Evolutionary conservation across 2,329 filamentous ascomycete species (phyloP), one percentile per base, ranked within the genome.

Genomic region (Fusarium brevicatenulatum): DNA sequence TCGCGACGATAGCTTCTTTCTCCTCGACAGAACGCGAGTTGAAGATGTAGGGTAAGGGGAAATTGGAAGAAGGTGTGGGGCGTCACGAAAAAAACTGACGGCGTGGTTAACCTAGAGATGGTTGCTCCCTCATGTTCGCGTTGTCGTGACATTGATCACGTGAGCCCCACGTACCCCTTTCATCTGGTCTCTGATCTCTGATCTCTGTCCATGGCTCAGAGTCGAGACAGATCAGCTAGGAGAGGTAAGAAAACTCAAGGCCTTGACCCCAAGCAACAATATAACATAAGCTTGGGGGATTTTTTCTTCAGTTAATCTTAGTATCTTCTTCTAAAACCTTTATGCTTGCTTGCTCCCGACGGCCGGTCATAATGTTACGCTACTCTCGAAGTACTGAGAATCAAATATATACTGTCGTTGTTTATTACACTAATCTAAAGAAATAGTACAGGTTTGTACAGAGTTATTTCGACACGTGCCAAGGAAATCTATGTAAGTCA

Each of bases 41-140:
- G 71, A 62, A 59, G 70, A 73, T 76, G 72, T 77, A 78, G 76
- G 74, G 72, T 74, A 75, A 75, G 73, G 61, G 57, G 72, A 69
- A 71, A 60, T 53, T 60, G 47, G 30, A 64, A 75, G 60, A 68
- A 66, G 61, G 57, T 74, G 78, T 79, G 79, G 77, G 77, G 71
- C 75, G 62, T 60, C 63, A 64, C 66, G 75, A 77, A 75, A 79
- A 77, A 78, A 77, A 74, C 68, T 71, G 66, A 64, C 66, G 43
- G 67, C 64, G 69, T 73, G 75, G 53, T 67, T 72, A 69, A 72
- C 71, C 66, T 70, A 54, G 67, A 70, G 60, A 54, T 47, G 52
- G 54, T 59, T 32, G 36, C 39, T 50, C 28, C 44, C 44, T 36
- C 36, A 37, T 9, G 36, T 2, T 67, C 61, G 68, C 57, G 68